Evolutionary conservation across 1,284 basidiomycete genomes (phyloP).

Genomic region (Tilletiaria anomala): DNA sequence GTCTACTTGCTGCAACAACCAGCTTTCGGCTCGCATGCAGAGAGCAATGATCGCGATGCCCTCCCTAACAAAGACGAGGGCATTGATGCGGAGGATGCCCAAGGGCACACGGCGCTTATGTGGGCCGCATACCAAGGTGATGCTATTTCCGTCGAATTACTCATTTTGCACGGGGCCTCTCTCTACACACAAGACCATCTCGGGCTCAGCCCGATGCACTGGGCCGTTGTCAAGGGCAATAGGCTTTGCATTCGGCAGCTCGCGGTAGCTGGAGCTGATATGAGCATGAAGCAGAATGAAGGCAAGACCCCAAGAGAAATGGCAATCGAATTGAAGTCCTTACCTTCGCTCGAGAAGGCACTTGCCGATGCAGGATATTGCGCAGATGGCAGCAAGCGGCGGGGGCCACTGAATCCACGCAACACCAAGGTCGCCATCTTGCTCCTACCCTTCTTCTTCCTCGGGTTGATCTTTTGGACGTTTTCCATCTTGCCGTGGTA

Average conservation of each 20-base stretch:
- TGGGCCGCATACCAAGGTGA: conserved; percentile 99
- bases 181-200: conserved; percentile 60
- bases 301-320: conserved; percentile 85
- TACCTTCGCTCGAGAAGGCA: conserved; percentile 72
- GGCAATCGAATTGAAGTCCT: conserved; percentile 68
- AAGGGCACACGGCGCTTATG: conserved; percentile 91
- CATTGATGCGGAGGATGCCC: conserved; percentile 49
- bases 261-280: conserved; percentile 67
- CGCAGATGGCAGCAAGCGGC: conserved; percentile 53
- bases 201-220: conserved; percentile 82
- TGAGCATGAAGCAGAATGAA: conserved; percentile 64
- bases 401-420: conserved; percentile 47
- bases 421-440: conserved; percentile 47
- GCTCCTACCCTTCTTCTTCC: conserved; percentile 58
- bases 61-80: conserved; percentile 4
- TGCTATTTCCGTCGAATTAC: conserved; percentile 76
- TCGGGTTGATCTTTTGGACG: conserved; percentile 70
- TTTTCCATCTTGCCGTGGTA: conserved; percentile 75
- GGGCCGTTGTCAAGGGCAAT: conserved; percentile 96
- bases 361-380: conserved; percentile 57
- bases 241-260: conserved; percentile 66
- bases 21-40: conserved; percentile 41
- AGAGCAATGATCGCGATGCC: not conserved
- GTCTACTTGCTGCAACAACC: conserved; percentile 71
- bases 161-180: conserved; percentile 75